A percentile compares a stretch with the other conserved stretches of the same genome.
phyloP scores from a whole-genome alignment of 1,284 basidiomycete genomes.

The Ganoderma leucocontextum region DNA sequence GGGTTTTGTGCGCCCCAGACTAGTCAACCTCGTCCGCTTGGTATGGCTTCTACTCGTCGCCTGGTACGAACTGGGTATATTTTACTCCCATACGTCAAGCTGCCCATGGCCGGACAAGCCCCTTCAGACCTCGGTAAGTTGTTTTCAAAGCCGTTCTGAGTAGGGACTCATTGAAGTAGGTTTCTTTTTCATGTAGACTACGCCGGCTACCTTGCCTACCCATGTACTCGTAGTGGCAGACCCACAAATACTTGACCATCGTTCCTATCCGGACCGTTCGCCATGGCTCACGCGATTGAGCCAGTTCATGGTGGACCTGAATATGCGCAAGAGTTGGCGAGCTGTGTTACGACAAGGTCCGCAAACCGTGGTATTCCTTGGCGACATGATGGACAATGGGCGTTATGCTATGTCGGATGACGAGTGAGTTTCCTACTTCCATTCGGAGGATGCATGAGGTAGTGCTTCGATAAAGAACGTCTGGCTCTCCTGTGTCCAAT shows the following conservation, averaged over 20 bases:
- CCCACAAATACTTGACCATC: conserved; percentile 80
- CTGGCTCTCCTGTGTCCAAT: neutral
- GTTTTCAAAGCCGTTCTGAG: conserved; percentile 24
- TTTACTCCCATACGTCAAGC: conserved; percentile 54
- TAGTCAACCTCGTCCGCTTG: conserved; percentile 48
- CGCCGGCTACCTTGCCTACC: conserved; percentile 44
- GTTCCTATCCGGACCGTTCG: conserved; percentile 63
- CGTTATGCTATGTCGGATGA: conserved; percentile 66
- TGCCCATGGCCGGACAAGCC: conserved; percentile 69
- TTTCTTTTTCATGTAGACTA: conserved; percentile 18
- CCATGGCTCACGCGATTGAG: conserved; percentile 59
- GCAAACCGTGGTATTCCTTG: conserved; percentile 82
- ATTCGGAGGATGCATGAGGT: neutral
- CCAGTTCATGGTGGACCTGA: conserved; percentile 71
- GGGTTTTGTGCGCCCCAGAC: conserved; percentile 19
- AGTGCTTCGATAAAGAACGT: neutral
- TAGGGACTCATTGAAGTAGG: conserved; percentile 21
- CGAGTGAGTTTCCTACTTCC: conserved; percentile 63
- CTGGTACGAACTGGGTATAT: conserved; percentile 78
- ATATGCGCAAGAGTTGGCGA: conserved; percentile 86
- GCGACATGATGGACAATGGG: conserved; percentile 90
- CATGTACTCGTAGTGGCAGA: conserved; percentile 85
- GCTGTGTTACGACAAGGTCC: conserved; percentile 69
- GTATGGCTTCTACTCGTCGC: conserved; percentile 65
- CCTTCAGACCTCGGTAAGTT: conserved; percentile 35